phyloP scores from a whole-genome alignment of 176 grass and related monocot genomes.

The barley (Hordeum vulgare) region MorexV3_pseudomolecules_assembly NC_058519.1:200546585-200547084 shows the following conservation, averaged over 20 bases:
- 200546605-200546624: constrained; percentile 16
- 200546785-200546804: neutral
- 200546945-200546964: constrained; percentile 37
- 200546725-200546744: neutral
- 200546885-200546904: constrained; percentile 3
- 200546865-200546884: neutral
- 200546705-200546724: constrained; percentile 28
- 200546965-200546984: constrained; percentile 38
- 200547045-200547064: constrained; percentile 20
- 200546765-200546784: neutral
- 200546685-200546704: constrained; percentile 17
- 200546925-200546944: constrained; percentile 39
- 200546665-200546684: constrained; percentile 15
- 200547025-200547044: constrained; percentile 3
- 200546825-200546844: neutral
- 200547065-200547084: constrained; percentile 36
- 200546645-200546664: constrained; percentile 11
- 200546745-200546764: neutral
- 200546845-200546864: constrained; percentile 4
- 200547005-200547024: constrained; percentile 28
- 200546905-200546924: constrained; percentile 46
- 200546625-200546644: neutral
- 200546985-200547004: constrained; percentile 26
- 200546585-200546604: neutral
- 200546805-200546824: neutral